A percentile compares a stretch with the other conserved stretches of the same genome.
These are phyloP conservation scores for Malus asiatica DNA, from an alignment of 306 rosid species.

Conservation along the genomic window DNA sequence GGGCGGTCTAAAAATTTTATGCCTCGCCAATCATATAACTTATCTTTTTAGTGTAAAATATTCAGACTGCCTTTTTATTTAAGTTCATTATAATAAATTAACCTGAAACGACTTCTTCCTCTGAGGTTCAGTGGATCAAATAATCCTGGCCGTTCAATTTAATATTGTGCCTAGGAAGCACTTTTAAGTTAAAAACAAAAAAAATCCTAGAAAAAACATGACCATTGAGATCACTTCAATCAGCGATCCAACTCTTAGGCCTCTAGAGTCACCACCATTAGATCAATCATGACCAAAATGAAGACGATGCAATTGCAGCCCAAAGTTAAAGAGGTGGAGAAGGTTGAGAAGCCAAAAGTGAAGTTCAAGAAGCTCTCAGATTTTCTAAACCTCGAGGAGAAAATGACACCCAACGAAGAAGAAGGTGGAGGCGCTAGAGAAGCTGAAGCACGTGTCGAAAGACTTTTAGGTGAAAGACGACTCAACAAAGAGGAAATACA, in stretches of 20 bases:
- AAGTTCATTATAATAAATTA: too few relatives aligned
- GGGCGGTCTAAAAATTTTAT: too few relatives aligned
- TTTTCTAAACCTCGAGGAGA: conserved; percentile 50
- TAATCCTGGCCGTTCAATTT: too few relatives aligned
- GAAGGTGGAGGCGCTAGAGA: conserved; percentile 54
- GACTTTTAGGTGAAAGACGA: conserved; percentile 50
- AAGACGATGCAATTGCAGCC: neutral
- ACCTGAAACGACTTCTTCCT: too few relatives aligned
- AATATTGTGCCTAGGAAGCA: too few relatives aligned
- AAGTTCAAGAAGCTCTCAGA: conserved; percentile 71
- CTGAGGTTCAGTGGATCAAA: too few relatives aligned
- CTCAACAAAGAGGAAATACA: conserved; percentile 21
- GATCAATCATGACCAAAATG: conserved; percentile 16
- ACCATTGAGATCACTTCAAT: neutral
- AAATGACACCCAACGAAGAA: conserved; percentile 38
- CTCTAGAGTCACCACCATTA: neutral
- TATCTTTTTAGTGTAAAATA: too few relatives aligned
- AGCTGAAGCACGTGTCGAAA: conserved; percentile 52
- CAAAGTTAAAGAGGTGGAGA: conserved; percentile 12
- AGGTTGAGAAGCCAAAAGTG: neutral
- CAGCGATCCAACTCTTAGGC: neutral
- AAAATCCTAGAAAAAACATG: too few relatives aligned
- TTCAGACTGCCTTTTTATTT: too few relatives aligned
- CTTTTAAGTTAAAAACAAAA: too few relatives aligned
- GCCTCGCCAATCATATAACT: too few relatives aligned